These are phyloP conservation scores for Trametes polyzona DNA, from an alignment of 1,284 basidiomycete genomes.

Conservation along the genomic window DNA sequence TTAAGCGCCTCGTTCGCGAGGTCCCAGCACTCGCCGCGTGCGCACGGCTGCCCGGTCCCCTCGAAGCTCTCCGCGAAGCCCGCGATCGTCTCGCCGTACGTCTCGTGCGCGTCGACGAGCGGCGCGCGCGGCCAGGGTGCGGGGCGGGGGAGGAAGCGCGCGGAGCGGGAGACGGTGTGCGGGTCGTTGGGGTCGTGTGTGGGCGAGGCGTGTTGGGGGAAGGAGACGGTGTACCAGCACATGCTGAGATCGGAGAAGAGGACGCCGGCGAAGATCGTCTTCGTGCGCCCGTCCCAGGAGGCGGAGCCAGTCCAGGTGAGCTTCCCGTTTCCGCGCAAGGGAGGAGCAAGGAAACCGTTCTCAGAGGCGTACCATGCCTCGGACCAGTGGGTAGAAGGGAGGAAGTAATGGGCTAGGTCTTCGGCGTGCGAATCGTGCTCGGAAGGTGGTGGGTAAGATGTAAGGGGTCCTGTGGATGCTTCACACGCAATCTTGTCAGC, in stretches of 20 bases:
- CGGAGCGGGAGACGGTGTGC: constrained; percentile 38
- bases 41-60: constrained; percentile 48
- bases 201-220: constrained; percentile 34
- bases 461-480: constrained; percentile 7
- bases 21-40: constrained; percentile 64
- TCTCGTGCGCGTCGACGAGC: constrained; percentile 48
- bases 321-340: constrained; percentile 37
- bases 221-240: constrained; percentile 51
- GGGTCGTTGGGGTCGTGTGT: constrained; percentile 38
- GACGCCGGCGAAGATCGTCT: constrained; percentile 41
- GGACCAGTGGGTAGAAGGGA: constrained; percentile 45
- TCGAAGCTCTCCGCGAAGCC: constrained; percentile 52
- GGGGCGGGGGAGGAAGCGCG: constrained; percentile 46
- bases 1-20: constrained; percentile 55
- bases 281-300: constrained; percentile 35
- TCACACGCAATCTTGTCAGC: too few relatives aligned
- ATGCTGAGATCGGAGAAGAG: constrained; percentile 54
- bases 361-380: constrained; percentile 45
- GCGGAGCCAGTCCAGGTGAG: constrained; percentile 36
- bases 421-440: constrained; percentile 37
- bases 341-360: constrained; percentile 40
- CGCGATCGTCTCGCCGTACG: constrained; percentile 54
- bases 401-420: constrained; percentile 51
- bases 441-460: constrained; percentile 39
- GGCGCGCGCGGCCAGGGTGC: constrained; percentile 35